Base-by-base conservation (phyloP, 768 basidiomycete species). In the Cubamyces lactineus region DNA sequence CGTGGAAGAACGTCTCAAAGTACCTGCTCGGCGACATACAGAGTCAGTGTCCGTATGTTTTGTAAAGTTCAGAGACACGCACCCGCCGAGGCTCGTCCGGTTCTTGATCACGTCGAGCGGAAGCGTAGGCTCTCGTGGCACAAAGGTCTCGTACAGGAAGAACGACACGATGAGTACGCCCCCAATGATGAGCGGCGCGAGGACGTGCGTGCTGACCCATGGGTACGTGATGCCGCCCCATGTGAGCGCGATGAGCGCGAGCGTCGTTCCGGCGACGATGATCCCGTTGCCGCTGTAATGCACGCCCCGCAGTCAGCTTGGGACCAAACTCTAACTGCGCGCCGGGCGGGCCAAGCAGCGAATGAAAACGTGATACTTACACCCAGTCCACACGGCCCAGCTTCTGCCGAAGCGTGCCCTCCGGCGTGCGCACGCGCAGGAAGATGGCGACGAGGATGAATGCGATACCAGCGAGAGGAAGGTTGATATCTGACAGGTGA, bases 131-230 rank as follows among this genome's bases (percentile, higher is more conserved):
- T 62, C 61, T n/a, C 26, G 11, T 6, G 61, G 54, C 1, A 56
- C 54, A 23, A 45, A 56, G 40, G 49, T 30, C 61, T 62, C 61
- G 42, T 57, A 62, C n/a, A 56, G n/a, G 39, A 71, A 53, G 64
- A 76, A 78, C 6, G 58, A 61, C 12, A 58, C 69, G 41, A 78
- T 64, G 13, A 76, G 72, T 21, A 67, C 61, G 5, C 70, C 40
- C 2, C 79, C 79, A 23, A 78, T 28, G 19, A 75, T 57, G 17
- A 81, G 71, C 0, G 79, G 78, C 2, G 70, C 74, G 38, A 80
- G 69, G 17, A 77, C 72, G 16, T 63, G 68, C 16, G 24, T 47
- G 63, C 0, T 72, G 0, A 55, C 47, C 78, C 79, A 79, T 0
- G 74, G 53, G 65, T 73, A 78, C 2, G 64, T 61, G 34, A 75